Percentiles rank a stretch among this genome's conserved stretches.
phyloP scores from a whole-genome alignment of 345 rosid genomes.

The Noccaea caerulescens region DNA sequence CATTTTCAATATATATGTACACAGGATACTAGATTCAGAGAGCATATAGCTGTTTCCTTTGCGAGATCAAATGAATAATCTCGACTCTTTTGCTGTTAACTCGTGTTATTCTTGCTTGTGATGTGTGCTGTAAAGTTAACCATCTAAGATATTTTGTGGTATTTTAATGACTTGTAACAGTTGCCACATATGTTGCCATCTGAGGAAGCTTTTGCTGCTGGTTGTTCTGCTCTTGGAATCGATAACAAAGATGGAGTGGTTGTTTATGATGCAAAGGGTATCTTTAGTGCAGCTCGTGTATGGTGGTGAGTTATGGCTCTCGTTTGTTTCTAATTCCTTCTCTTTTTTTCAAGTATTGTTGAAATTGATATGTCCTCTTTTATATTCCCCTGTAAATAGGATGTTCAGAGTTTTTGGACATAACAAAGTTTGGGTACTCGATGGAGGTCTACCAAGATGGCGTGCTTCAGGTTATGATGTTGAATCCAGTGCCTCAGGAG shows the following conservation, averaged over 20 bases:
- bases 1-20: constrained; percentile 16
- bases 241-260: constrained; percentile 83
- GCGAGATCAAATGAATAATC: neutral
- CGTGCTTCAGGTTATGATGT: constrained; percentile 97
- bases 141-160: constrained; percentile 17
- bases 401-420: constrained; percentile 98
- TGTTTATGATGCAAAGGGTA: constrained; percentile 98
- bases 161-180: constrained; percentile 55
- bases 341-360: neutral
- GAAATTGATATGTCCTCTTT: constrained; percentile 20
- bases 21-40: neutral
- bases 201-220: constrained; percentile 98
- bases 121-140: neutral
- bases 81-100: neutral
- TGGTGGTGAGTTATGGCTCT: constrained; percentile 80
- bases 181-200: constrained; percentile 98
- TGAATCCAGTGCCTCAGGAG: constrained; percentile 97
- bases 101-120: constrained; percentile 13
- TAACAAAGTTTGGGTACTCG: constrained; percentile 86
- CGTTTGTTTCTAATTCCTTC: neutral
- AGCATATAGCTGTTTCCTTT: constrained; percentile 2
- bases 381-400: constrained; percentile 51
- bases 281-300: constrained; percentile 98
- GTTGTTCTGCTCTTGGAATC: constrained; percentile 93
- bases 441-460: constrained; percentile 99